Evolutionary conservation across 73 alveolate species (phyloP), one percentile per base, ranked within the genome.

Genomic region (Strombidium stylifer): DNA sequence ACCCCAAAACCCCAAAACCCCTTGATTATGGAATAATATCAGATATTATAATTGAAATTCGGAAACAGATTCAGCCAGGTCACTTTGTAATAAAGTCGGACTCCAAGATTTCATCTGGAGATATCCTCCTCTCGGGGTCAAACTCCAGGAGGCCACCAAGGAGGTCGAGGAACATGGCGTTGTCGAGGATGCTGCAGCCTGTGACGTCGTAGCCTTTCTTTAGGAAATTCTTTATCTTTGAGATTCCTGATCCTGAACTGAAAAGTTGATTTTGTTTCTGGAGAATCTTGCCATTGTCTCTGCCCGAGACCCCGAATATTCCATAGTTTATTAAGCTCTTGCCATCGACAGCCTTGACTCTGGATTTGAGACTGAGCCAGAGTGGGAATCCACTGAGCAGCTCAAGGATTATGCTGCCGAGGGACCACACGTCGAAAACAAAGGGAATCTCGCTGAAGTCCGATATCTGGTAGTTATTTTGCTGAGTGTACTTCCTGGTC

Each of bases 351-450:
- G 69, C 19, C 49, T 37, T 50, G 20, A 74, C 79, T 56, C 91
- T 47, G 31, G 82, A 49, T 45, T 85, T 85, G 12, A 80, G 68
- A 12, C 85, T 35, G 36, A 85, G 77, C 95, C 95, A 85, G 12
- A 85, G 39, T 1, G 95, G 95, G 52, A 85, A 70, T 0, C 91
- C 95, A 23, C 81, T 11, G 3, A 48, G 11, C 1, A 85, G 39
- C 61, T 85, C 95, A 6, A 85, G 71, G 8, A 78, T 42, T 3
- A 85, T 59, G 19, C 86, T 57, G 19, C 95, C 95, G 0, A 80
- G 19, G 7, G 82, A 46, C 92, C 95, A 85, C 28, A 78, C 70
- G 45, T 85, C 95, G 49, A 81, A 80, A 3, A 60, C 61, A 41
- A 23, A 60, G 30, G 75, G 19, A 19, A 42, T 19, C 3, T 60